Evolutionary conservation across 2,329 filamentous ascomycete genomes (phyloP).

Genomic region (Phialophora macrospora): DNA sequence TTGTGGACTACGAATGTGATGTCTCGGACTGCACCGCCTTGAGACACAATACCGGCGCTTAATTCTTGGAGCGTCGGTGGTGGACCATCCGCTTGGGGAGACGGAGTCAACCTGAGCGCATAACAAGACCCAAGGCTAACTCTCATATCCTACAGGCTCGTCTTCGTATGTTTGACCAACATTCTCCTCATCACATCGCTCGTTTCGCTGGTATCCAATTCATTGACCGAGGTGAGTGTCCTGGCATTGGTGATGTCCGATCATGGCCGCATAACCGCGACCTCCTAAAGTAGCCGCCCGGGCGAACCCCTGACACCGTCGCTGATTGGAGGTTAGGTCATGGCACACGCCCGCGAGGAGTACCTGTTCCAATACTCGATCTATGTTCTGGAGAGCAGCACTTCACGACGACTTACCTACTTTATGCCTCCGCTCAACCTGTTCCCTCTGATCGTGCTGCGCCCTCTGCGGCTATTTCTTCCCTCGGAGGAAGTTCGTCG

Average conservation of each 20-base stretch:
- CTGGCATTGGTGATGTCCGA: constrained; percentile 2
- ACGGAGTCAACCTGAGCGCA: constrained; percentile 21
- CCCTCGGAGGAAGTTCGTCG: constrained; percentile 60
- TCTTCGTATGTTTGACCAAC: constrained; percentile 66
- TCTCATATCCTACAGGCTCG: constrained; percentile 48
- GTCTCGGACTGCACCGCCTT: constrained; percentile 4
- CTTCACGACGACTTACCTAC: constrained; percentile 53
- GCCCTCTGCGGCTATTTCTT: constrained; percentile 62
- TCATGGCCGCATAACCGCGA: constrained; percentile 24
- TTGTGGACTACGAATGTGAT: background rate
- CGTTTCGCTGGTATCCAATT: constrained; percentile 64
- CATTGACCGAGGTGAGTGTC: constrained; percentile 59
- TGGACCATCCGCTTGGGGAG: background rate
- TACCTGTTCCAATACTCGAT: constrained; percentile 61
- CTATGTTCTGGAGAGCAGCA: constrained; percentile 53
- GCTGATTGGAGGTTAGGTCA: constrained; percentile 52
- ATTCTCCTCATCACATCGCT: constrained; percentile 65
- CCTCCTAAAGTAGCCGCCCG: constrained; percentile 21
- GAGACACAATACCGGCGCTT: constrained; percentile 22
- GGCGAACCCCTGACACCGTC: constrained; percentile 3
- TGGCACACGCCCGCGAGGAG: constrained; percentile 66
- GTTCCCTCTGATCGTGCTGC: constrained; percentile 60
- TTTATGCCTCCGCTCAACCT: constrained; percentile 61
- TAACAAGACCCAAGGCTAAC: constrained; percentile 25
- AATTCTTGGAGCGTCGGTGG: background rate